Percentiles rank a stretch among this genome's conserved stretches.
These are phyloP conservation scores for Blastocystis sp. DNA, from an alignment of 352 stramenopile species.

Conservation along the genomic window DNA sequence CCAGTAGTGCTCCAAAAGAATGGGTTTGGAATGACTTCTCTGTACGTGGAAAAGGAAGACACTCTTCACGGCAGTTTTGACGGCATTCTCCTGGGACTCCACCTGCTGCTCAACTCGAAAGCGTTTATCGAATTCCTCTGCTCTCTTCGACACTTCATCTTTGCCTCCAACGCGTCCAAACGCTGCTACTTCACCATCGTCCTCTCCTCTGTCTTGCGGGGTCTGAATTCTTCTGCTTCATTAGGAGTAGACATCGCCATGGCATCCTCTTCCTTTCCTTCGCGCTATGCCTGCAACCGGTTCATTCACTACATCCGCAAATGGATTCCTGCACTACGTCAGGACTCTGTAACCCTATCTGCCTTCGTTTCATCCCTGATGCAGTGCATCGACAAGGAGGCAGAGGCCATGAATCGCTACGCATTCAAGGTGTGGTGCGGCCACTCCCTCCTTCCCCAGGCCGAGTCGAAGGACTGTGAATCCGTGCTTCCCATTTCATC, in stretches of 20 bases:
- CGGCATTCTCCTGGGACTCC: neutral
- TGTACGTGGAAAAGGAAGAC: neutral
- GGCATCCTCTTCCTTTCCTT: neutral
- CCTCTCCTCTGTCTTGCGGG: conserved; percentile 10
- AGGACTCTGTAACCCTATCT: neutral
- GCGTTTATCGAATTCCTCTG: conserved; percentile 61
- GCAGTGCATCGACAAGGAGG: neutral
- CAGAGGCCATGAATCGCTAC: conserved; percentile 2
- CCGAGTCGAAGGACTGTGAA: neutral
- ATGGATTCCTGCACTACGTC: conserved; percentile 22
- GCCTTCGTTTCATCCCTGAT: conserved; percentile 3
- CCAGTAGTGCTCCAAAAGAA: conserved; percentile 9
- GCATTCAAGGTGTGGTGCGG: conserved; percentile 3
- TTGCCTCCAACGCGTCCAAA: conserved; percentile 19
- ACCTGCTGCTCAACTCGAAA: conserved; percentile 44
- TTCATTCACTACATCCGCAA: conserved; percentile 42
- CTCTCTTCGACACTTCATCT: conserved; percentile 22
- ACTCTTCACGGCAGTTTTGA: neutral
- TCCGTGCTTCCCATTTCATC: neutral
- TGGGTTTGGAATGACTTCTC: conserved; percentile 1
- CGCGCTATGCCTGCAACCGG: neutral
- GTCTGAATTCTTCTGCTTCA: neutral
- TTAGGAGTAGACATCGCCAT: conserved; percentile 12
- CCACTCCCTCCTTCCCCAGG: neutral
- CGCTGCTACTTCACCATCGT: conserved; percentile 31